phyloP scores from a whole-genome alignment of 495 filamentous ascomycete genomes.

The Poronia punctata region DNA sequence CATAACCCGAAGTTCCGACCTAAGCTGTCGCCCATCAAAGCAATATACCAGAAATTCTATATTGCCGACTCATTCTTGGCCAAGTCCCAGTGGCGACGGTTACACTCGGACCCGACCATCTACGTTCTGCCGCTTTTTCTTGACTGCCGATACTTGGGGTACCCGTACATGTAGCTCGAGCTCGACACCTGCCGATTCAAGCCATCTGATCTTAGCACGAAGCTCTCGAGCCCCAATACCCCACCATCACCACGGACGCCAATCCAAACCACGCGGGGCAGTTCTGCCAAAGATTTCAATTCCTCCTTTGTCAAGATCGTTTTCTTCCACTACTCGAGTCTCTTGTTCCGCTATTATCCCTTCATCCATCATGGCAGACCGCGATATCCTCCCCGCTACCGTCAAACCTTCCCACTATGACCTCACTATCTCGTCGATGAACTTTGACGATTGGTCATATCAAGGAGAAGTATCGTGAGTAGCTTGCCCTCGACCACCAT shows the following conservation, averaged over 20 bases:
- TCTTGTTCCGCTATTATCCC: constrained; percentile 25
- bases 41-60: not conserved
- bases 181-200: constrained; percentile 23
- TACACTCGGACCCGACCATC: no score
- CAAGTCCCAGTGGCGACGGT: no score
- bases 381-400: constrained; percentile 50
- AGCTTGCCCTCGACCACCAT: constrained; percentile 15
- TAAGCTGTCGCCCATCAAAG: not conserved
- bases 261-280: constrained; percentile 4
- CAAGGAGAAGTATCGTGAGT: constrained; percentile 67
- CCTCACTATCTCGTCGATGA: constrained; percentile 71
- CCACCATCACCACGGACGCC: constrained; percentile 1
- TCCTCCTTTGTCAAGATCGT: constrained; percentile 12
- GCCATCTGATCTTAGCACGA: constrained; percentile 11
- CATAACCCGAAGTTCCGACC: not conserved
- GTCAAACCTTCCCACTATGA: constrained; percentile 82
- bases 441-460: constrained; percentile 72
- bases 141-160: no score
- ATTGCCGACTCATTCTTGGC: not conserved
- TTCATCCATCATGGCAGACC: constrained; percentile 40
- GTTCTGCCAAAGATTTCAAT: not conserved
- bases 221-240: not conserved
- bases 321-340: constrained; percentile 18
- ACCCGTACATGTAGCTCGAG: no score
- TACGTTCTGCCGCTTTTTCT: no score